Conservation (phyloP, 2,329 filamentous ascomycete species). For the Aspergillus transmontanensis region DNA sequence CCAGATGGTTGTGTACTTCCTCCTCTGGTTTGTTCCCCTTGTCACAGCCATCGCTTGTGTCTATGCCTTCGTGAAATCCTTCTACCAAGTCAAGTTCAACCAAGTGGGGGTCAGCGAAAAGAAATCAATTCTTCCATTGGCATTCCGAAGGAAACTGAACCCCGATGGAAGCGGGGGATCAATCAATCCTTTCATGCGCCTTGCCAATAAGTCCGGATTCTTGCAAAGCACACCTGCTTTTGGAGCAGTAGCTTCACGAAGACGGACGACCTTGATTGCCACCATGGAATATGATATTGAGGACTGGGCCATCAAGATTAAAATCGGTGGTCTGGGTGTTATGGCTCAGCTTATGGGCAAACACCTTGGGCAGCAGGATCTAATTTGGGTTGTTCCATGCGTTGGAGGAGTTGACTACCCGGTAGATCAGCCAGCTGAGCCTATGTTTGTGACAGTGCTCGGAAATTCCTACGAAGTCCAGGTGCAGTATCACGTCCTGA, state of each 20-base stretch:
- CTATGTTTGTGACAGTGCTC: constrained; percentile 65
- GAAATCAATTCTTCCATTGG: constrained; percentile 42
- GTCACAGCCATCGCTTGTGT: constrained; percentile 53
- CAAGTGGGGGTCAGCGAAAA: constrained; percentile 58
- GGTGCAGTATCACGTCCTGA: constrained; percentile 64
- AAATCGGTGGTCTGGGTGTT: constrained; percentile 70
- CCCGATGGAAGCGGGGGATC: constrained; percentile 29
- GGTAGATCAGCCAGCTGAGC: constrained; percentile 58
- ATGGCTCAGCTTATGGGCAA: constrained; percentile 72
- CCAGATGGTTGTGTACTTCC: constrained; percentile 58
- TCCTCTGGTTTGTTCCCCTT: constrained; percentile 58
- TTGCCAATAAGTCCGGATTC: constrained; percentile 40
- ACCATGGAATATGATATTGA: constrained; percentile 75
- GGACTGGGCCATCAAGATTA: constrained; percentile 71
- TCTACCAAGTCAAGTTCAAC: constrained; percentile 67
- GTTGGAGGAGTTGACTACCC: constrained; percentile 68
- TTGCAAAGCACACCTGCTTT: constrained; percentile 41
- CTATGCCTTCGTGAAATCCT: constrained; percentile 61
- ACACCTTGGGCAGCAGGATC: constrained; percentile 64
- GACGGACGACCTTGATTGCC: constrained; percentile 65
- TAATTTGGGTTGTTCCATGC: constrained; percentile 66
- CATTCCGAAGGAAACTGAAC: constrained; percentile 40
- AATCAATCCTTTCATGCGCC: constrained; percentile 37
- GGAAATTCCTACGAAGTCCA: constrained; percentile 63
- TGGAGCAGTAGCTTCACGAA: constrained; percentile 32